A percentile compares a stretch with the other conserved stretches of the same genome.
phyloP scores from a whole-genome alignment of 2,329 filamentous ascomycete genomes.

The Microcera coccophila region DNA sequence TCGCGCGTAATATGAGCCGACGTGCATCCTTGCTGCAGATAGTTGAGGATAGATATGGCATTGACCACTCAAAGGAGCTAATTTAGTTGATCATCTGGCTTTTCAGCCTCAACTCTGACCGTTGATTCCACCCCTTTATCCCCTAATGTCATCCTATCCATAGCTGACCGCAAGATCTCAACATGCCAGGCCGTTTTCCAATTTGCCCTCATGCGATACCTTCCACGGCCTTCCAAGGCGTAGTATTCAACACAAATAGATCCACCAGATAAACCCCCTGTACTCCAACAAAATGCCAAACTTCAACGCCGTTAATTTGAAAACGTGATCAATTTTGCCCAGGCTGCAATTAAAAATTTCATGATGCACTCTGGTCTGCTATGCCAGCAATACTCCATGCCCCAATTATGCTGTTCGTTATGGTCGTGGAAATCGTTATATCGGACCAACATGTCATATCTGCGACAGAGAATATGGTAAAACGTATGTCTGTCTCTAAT shows the following conservation, averaged over 20 bases:
- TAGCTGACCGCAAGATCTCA: too few species aligned
- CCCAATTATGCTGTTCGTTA: constrained; percentile 27
- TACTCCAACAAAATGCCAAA: constrained; percentile 24
- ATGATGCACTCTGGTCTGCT: constrained; percentile 21
- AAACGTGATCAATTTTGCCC: constrained; percentile 18
- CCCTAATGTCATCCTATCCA: not conserved
- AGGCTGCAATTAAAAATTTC: constrained; percentile 18
- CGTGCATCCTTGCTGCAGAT: constrained; percentile 20
- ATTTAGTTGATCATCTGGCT: too few species aligned
- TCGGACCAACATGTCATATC: constrained; percentile 12
- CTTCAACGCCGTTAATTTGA: constrained; percentile 20
- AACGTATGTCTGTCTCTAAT: constrained; percentile 6
- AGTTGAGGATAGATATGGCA: constrained; percentile 5
- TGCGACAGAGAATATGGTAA: constrained; percentile 9
- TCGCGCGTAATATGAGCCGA: not conserved
- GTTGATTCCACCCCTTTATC: not conserved
- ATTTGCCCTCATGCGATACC: not conserved
- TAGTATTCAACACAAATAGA: constrained; percentile 25
- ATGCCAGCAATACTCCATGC: constrained; percentile 25
- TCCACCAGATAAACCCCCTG: constrained; percentile 17
- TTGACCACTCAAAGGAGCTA: not conserved
- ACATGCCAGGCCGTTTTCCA: not conserved
- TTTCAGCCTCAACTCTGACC: not conserved
- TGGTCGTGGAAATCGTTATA: constrained; percentile 27
- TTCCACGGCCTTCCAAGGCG: too few species aligned